Base-by-base conservation (phyloP, 2,329 filamentous ascomycete genomes). In the Torrubiellomyces zombiae region DNA sequence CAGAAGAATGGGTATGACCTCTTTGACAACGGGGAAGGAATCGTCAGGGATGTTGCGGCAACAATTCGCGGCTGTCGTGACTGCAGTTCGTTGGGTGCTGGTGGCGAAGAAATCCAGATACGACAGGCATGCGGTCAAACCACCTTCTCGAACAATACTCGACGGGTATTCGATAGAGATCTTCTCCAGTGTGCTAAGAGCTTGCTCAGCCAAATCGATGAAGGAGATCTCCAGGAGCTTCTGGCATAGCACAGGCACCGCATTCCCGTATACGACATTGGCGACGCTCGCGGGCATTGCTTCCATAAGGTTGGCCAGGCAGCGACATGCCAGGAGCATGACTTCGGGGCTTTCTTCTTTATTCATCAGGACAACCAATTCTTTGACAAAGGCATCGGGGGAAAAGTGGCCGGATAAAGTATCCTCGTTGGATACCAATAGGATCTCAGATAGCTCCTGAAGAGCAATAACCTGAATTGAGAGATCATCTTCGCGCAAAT, bases 31-130 rank as follows among this genome's bases (percentile, higher is more conserved):
- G 1, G 73, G 61, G 44, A 98, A 98, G 0, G 82, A 91, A 42
- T 95, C 89, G 39, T 86, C 77, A 2, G 85, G 81, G 11, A 98
- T 89, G 44, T 94, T 94, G 34, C 89, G 79, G 49, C 91, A 98
- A 56, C 89, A 98, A 45, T 98, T 98, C 28, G 89, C 91, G 7
- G 91, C 89, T 9, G 86, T 98, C 3, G 85, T 95, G 6, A 98
- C 89, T 6, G 89, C 89, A 9, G 86, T 94, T 36, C 89, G 72
- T 51, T 98, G 89, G 3, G 89, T 95, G 49, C 86, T 89, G 0
- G 89, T 98, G 10, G 86, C 78, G 43, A 98, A 98, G 53, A 98
- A 98, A 47, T 98, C 89, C 29, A 98, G 67, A 45, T 89, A 95
- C 0, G 81, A 91, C 35, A 98, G 57, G 43, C 89, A 98, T n/a